Evolutionary conservation across 768 basidiomycete genomes (phyloP), one percentile per base, ranked within the genome.

Genomic region (Trametes sanguinea): DNA sequence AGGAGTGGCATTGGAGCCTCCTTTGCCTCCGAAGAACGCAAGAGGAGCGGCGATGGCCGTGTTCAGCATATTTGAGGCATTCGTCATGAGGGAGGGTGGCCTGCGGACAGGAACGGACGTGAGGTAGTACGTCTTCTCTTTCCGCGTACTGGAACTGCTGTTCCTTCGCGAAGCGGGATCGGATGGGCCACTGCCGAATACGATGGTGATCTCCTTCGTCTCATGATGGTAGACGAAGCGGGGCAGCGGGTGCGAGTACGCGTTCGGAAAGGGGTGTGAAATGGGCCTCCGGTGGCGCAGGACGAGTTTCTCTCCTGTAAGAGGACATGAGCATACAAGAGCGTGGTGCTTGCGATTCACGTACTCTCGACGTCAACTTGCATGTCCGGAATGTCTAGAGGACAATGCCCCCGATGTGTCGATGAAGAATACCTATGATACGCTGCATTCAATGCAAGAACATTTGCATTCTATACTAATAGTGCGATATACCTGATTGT

Each of bases 301-400:
- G 6, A 90, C 89, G 16, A 90, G 79, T 45, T 74, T 76, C 57
- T 86, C 88, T 53, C 80, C 90, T 92, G 63, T 11, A 17, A 64
- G 50, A 17, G 6, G 30, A 6, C 48, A 32, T 50, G 13, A 50
- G 14, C 30, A 33, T 3, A 13, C 27, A 33, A 2, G 17, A 14
- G 27, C 11, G 48, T 33, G 11, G 4, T 9, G 11, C n/a, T 8
- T 33, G 48, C 10, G 17, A 32, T n/a, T 1, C 14, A 64, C 75
- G 27, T 72, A 88, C 91, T 83, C 79, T 93, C 85, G 39, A 94
- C 74, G 67, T 94, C 92, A 40, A 94, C n/a, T 76, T 7, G 91
- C 92, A 74, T 93, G 91, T 0, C 92, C 92, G 14, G 91, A 83
- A 3, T 85, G 82, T 66, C 88, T 82, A 8, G 92, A 90, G 71